Evolutionary conservation across 2,329 filamentous ascomycete species (phyloP).

Genomic region (Trichophyton schoenleinii): DNA sequence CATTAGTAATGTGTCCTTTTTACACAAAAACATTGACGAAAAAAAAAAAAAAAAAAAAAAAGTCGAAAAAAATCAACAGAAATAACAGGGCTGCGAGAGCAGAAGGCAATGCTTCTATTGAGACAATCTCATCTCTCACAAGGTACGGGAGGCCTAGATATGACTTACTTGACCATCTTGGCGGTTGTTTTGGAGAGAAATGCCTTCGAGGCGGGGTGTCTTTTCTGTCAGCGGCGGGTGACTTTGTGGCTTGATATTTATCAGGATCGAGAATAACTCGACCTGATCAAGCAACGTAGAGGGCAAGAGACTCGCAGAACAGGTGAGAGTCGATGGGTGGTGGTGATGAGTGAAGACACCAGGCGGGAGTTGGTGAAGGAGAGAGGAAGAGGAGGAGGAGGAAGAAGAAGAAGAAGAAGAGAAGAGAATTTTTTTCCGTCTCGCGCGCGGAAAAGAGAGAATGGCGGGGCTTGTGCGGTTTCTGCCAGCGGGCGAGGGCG

Average conservation of each 20-base stretch:
- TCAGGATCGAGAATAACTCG: slow-evolving; percentile 35
- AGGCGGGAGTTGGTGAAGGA: slow-evolving; percentile 12
- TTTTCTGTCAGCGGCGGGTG: not conserved
- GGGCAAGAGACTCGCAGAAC: not conserved
- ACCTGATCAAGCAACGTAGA: slow-evolving; percentile 20
- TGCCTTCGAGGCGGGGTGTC: slow-evolving; percentile 31
- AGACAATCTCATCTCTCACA: not conserved
- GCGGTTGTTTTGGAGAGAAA: slow-evolving; percentile 45
- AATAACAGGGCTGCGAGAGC: not conserved
- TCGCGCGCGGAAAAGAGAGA: slow-evolving; percentile 12
- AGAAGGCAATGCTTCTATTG: not conserved
- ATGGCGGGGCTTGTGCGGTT: slow-evolving; percentile 15
- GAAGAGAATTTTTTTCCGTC: slow-evolving; percentile 14
- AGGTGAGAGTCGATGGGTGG: not conserved
- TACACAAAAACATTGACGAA: not conserved
- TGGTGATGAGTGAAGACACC: slow-evolving; percentile 12
- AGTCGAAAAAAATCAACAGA: not conserved
- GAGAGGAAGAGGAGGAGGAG: slow-evolving; percentile 19
- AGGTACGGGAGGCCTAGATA: not conserved
- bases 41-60: no score
- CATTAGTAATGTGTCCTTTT: not conserved
- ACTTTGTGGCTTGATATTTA: slow-evolving; percentile 14
- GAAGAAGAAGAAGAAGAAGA: slow-evolving; percentile 14
- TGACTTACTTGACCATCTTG: slow-evolving; percentile 99
- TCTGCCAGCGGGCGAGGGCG: not conserved